Evolutionary conservation across 495 filamentous ascomycete genomes (phyloP), one percentile per base, ranked within the genome.

Genomic region (Terfezia claveryi): DNA sequence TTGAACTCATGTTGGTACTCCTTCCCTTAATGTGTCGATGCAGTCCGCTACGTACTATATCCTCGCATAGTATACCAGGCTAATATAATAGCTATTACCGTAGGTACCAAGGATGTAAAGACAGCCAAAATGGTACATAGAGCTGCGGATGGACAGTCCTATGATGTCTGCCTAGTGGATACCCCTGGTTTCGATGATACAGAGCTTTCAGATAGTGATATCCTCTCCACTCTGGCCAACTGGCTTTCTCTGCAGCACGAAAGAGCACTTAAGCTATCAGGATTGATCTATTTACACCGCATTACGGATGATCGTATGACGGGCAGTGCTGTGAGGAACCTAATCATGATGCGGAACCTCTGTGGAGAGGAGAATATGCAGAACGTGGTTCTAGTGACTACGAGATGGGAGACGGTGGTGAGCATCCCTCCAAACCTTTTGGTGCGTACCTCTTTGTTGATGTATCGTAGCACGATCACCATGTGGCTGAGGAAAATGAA

Each of bases 151-250:
- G 27, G 27, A 32, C 27, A 32, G 27, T 32, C 27, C 27, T 7
- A 32, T 32, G 27, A 32, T 32, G 27, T 69, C 16, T 49, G 55
- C 37, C 53, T 68, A 14, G 55, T 69, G 32, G 68, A 70, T 51
- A 67, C 66, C 10, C 68, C 66, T 0, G 67, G 68, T 10, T 68
- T 70, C 50, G 61, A 68, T 54, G 68, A 70, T 52, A 68, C 68
- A 3, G 51, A 49, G 10, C 59, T 59, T 11, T 56, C 56, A 27
- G 66, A 70, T 41, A 56, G 50, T 1, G 67, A 66, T 14, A 56
- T 68, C 12, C 57, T 68, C n/a, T 54, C 32, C 16, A 54, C 59
- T 1, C 57, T 64, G 23, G 62, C 64, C 16, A 46, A 49, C 23
- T 62, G 52, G 41, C 54, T 68, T 9, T 36, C 55, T 36, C 32